Conservation (phyloP, 2,329 filamentous ascomycete species). For the Whalleya microplaca region DNA sequence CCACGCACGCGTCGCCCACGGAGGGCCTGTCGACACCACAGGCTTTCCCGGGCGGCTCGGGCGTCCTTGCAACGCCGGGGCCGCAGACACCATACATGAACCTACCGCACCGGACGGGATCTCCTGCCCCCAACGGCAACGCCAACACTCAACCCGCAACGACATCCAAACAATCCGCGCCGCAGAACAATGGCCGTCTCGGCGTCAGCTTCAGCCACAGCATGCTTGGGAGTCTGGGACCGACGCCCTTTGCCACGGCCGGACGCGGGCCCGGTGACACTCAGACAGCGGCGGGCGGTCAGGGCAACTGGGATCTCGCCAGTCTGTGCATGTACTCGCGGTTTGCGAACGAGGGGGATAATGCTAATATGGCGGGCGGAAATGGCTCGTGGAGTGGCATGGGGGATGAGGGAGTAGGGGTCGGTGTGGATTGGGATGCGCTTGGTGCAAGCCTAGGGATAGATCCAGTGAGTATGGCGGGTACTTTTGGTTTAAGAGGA, state of each 20-base stretch:
- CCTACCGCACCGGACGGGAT: slow-evolving; percentile 16
- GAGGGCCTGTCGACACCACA: neutral
- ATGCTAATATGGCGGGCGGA: neutral
- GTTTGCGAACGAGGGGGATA: neutral
- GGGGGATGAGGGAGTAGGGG: slow-evolving; percentile 1
- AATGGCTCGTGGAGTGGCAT: slow-evolving; percentile 11
- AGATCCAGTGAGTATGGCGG: no score
- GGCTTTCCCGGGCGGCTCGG: neutral
- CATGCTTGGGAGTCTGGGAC: slow-evolving; percentile 11
- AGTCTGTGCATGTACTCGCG: slow-evolving; percentile 20
- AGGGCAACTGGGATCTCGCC: slow-evolving; percentile 24
- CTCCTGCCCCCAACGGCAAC: slow-evolving; percentile 1
- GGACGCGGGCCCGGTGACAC: slow-evolving; percentile 10
- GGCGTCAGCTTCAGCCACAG: neutral
- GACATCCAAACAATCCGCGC: neutral
- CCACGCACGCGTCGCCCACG: slow-evolving; percentile 6
- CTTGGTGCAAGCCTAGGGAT: slow-evolving; percentile 2
- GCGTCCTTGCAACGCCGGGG: neutral
- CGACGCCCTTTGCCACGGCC: slow-evolving; percentile 18
- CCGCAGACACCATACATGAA: neutral
- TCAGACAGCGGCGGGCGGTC: neutral
- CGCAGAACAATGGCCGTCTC: neutral
- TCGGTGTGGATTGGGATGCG: slow-evolving; percentile 10
- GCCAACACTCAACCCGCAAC: neutral
- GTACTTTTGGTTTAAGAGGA: no score